These are phyloP conservation scores for Claviceps sp. DNA, from an alignment of 2,329 filamentous ascomycete genomes.

Conservation along the genomic window DNA sequence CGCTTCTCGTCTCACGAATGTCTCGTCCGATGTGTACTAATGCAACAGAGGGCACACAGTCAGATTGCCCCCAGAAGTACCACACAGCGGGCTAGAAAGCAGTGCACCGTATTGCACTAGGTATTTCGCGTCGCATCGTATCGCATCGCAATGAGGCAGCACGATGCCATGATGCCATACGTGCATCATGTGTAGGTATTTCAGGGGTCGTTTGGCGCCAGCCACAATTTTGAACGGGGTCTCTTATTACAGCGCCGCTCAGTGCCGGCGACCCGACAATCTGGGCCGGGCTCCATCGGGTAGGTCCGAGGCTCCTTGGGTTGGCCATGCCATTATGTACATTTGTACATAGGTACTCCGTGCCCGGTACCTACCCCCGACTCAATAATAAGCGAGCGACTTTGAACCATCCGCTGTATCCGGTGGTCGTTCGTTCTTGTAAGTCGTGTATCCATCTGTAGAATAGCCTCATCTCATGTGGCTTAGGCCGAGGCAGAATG, in stretches of 20 bases:
- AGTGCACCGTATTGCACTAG: neutral
- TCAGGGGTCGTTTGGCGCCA: neutral
- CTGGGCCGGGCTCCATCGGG: neutral
- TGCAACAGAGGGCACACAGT: neutral
- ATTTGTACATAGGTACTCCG: neutral
- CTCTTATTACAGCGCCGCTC: neutral
- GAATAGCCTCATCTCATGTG: too few relatives aligned
- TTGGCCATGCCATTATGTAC: neutral
- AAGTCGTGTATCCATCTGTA: too few relatives aligned
- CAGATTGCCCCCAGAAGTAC: neutral
- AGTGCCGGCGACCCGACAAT: slow-evolving; percentile 1
- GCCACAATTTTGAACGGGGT: neutral
- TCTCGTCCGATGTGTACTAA: neutral
- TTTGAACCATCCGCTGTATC: too few relatives aligned
- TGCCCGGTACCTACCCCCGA: too few relatives aligned
- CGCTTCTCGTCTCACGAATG: neutral
- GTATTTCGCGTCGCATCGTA: neutral
- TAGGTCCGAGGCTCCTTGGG: neutral
- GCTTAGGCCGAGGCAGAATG: too few relatives aligned
- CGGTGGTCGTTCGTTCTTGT: too few relatives aligned
- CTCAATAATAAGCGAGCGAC: too few relatives aligned
- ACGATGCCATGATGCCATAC: neutral
- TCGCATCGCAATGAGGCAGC: neutral
- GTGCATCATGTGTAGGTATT: neutral
- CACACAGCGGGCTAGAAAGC: neutral